A percentile compares a stretch with the other conserved stretches of the same genome.
Evolutionary conservation across 2,329 filamentous ascomycete species (phyloP).

Genomic region (Cytospora leucostoma): DNA sequence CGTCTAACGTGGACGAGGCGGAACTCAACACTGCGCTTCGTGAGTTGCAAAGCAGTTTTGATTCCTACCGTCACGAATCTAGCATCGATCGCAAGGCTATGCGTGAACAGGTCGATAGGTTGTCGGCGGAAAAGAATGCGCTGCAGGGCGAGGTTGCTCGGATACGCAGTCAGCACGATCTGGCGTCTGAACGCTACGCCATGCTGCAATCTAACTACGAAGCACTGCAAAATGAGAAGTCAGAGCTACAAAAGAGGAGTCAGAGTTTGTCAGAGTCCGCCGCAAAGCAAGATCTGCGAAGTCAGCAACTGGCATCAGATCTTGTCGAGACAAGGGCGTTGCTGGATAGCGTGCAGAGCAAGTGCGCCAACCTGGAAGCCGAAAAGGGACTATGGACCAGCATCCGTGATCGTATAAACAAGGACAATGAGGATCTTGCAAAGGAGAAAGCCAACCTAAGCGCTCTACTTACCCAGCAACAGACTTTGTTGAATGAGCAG

Average conservation of each 20-base stretch:
- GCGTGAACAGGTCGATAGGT: constrained; percentile 78
- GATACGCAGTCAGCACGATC: constrained; percentile 75
- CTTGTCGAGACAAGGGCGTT: constrained; percentile 82
- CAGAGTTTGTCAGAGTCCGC: constrained; percentile 77
- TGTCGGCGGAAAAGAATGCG: constrained; percentile 79
- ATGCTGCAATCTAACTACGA: constrained; percentile 88
- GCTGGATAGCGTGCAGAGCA: constrained; percentile 83
- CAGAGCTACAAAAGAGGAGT: constrained; percentile 80
- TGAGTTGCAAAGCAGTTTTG: constrained; percentile 86
- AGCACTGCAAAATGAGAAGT: constrained; percentile 81
- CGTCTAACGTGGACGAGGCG: constrained; percentile 57
- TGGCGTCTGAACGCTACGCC: constrained; percentile 81
- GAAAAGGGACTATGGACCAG: constrained; percentile 95
- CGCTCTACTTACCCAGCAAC: constrained; percentile 77
- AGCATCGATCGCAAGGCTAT: constrained; percentile 78
- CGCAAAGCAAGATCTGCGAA: constrained; percentile 85
- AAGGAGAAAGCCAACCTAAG: constrained; percentile 86
- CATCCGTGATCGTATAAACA: constrained; percentile 83
- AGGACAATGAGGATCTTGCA: constrained; percentile 82
- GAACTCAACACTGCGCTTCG: constrained; percentile 78
- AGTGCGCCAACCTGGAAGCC: constrained; percentile 89
- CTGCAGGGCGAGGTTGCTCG: constrained; percentile 82
- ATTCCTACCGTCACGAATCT: constrained; percentile 85
- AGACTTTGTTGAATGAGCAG: constrained; percentile 88
- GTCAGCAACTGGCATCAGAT: constrained; percentile 90